phyloP scores from a whole-genome alignment of 2,329 filamentous ascomycete species.

The Meredithiella fracta region DNA sequence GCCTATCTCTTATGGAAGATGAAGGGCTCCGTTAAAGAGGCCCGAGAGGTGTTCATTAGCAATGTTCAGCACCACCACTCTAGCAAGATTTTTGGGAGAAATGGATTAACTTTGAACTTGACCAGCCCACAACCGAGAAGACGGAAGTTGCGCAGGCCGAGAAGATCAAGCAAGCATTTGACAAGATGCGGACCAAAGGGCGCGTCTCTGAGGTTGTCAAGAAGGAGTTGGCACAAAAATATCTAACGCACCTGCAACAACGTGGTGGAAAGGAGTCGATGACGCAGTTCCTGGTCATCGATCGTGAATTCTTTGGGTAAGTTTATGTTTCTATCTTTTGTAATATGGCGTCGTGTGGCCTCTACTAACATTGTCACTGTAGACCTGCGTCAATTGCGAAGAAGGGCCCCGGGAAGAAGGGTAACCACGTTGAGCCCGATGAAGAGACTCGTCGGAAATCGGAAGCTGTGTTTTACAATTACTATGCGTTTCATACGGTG shows the following conservation, averaged over 20 bases:
- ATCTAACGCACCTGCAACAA: constrained; percentile 72
- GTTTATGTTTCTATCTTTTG: constrained; percentile 18
- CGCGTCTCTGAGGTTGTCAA: constrained; percentile 50
- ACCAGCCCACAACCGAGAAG: constrained; percentile 54
- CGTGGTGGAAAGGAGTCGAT: constrained; percentile 68
- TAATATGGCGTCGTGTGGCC: constrained; percentile 7
- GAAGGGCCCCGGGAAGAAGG: constrained; percentile 29
- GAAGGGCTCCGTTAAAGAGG: constrained; percentile 64
- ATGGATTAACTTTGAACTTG: constrained; percentile 77
- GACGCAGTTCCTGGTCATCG: constrained; percentile 68
- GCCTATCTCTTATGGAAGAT: constrained; percentile 74
- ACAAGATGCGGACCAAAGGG: constrained; percentile 57
- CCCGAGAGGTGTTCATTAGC: constrained; percentile 65
- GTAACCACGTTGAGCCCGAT: constrained; percentile 33
- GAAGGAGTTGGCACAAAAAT: constrained; percentile 59
- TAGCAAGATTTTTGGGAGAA: constrained; percentile 80
- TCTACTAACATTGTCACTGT: constrained; percentile 12
- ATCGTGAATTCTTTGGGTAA: constrained; percentile 75
- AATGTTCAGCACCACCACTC: constrained; percentile 74
- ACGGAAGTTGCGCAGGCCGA: constrained; percentile 49
- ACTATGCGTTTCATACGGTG: constrained; percentile 36
- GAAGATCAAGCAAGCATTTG: constrained; percentile 66
- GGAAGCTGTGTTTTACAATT: constrained; percentile 33
- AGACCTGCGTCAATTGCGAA: constrained; percentile 32
- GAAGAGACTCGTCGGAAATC: constrained; percentile 34